phyloP scores from a whole-genome alignment of 257 asterid species.

The Rauvolfia tetraphylla region DNA sequence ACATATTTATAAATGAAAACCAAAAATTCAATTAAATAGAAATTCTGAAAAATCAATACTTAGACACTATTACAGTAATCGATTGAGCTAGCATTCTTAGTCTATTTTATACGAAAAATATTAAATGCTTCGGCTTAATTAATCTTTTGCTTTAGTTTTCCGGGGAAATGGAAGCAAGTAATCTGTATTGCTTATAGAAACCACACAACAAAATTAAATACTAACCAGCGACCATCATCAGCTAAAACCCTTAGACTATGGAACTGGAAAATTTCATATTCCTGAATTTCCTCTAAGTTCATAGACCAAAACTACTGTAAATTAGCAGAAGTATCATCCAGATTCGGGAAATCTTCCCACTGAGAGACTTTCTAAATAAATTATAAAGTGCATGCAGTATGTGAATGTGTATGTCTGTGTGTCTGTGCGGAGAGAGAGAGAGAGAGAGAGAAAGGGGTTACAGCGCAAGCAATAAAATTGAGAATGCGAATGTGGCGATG shows the following conservation, averaged over 20 bases:
- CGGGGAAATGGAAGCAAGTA: too few relatives aligned
- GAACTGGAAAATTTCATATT: neutral
- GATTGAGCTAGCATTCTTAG: neutral
- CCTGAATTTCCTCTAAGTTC: neutral
- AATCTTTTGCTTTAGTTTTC: neutral
- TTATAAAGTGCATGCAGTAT: neutral
- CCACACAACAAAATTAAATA: neutral
- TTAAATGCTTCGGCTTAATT: neutral
- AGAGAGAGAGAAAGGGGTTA: constrained; percentile 24
- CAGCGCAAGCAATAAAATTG: constrained; percentile 78
- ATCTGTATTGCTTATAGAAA: too few relatives aligned
- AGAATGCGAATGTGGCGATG: constrained; percentile 65
- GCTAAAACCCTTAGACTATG: neutral
- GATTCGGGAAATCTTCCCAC: neutral
- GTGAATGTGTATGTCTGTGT: neutral
- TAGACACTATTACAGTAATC: too few relatives aligned
- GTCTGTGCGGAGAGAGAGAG: neutral
- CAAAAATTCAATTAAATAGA: neutral
- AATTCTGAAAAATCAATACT: neutral
- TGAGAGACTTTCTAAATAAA: neutral
- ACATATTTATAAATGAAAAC: neutral
- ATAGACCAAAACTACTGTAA: neutral
- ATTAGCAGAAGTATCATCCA: neutral
- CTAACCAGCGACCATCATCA: neutral
- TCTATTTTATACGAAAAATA: neutral